Evolutionary conservation across 306 rosid species (phyloP).

Genomic region (Spatholobus suberectus): DNA sequence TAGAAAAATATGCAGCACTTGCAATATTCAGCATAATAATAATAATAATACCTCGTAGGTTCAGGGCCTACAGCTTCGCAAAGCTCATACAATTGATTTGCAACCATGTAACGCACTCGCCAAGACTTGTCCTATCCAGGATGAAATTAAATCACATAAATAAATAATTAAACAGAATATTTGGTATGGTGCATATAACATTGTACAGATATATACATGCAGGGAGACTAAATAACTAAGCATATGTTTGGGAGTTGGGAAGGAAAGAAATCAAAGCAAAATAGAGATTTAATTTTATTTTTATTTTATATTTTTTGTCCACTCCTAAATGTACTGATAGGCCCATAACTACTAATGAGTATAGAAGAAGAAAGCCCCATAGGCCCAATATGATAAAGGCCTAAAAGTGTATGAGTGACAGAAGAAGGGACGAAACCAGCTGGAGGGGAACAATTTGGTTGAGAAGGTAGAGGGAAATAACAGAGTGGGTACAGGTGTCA

Average conservation of each 20-base stretch:
- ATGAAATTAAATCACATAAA: constrained; percentile 38
- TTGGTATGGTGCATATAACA: constrained; percentile 1
- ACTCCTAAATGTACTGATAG: neutral
- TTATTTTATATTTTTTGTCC: neutral
- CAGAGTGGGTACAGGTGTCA: no score
- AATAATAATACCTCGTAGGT: constrained; percentile 77
- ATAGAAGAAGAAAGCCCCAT: no score
- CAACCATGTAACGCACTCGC: constrained; percentile 99
- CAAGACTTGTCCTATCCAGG: constrained; percentile 87
- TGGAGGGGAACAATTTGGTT: no score
- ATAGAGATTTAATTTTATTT: neutral
- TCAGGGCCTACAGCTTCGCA: constrained; percentile 99
- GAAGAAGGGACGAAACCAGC: no score
- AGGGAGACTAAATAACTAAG: neutral
- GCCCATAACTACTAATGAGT: no score
- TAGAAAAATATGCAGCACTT: constrained; percentile 30
- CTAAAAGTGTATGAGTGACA: no score
- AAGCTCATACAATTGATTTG: constrained; percentile 92
- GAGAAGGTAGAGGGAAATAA: no score
- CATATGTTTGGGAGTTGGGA: neutral
- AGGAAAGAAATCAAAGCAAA: neutral
- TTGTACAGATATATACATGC: neutral
- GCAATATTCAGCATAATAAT: neutral
- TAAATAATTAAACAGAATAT: neutral
- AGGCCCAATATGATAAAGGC: no score